Evolutionary conservation across 2,329 filamentous ascomycete genomes (phyloP).

Genomic region (Ophiostoma himal-ulmi): DNA sequence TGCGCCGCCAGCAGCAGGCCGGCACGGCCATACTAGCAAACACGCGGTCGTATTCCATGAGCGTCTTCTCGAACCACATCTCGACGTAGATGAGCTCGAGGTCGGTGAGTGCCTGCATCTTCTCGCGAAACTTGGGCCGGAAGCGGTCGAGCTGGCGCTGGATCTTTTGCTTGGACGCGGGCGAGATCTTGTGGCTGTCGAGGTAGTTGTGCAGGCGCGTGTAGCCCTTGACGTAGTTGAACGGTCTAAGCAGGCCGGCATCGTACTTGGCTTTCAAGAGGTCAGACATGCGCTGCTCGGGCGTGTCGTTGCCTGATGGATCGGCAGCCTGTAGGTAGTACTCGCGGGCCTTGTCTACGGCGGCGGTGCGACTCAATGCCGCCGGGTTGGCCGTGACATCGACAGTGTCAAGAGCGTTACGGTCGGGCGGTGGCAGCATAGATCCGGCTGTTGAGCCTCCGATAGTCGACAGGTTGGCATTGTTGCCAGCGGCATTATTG

Average conservation of each 20-base stretch:
- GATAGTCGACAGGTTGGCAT: conserved; percentile 29
- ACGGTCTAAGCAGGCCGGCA: conserved; percentile 86
- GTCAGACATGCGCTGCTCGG: conserved; percentile 92
- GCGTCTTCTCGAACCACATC: conserved; percentile 96
- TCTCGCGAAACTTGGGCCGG: conserved; percentile 89
- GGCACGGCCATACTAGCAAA: conserved; percentile 99
- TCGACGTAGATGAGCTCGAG: conserved; percentile 92
- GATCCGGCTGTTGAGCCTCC: conserved; percentile 36
- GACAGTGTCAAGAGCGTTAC: not conserved
- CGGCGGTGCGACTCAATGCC: not conserved
- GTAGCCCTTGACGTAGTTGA: conserved; percentile 98
- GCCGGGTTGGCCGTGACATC: not conserved
- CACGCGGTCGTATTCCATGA: conserved; percentile 97
- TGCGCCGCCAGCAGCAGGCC: conserved; percentile 93
- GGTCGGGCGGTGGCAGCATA: conserved; percentile 48
- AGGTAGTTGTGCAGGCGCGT: conserved; percentile 84
- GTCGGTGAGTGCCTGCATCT: conserved; percentile 86
- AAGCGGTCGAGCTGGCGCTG: conserved; percentile 87
- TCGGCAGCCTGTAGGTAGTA: conserved; percentile 98
- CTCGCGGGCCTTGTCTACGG: conserved; percentile 68
- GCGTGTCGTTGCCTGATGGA: conserved; percentile 75
- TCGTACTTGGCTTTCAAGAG: conserved; percentile 94
- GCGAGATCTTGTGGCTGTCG: conserved; percentile 71
- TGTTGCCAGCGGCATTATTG: conserved; percentile 29
- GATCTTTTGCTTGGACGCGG: conserved; percentile 81